phyloP scores from a whole-genome alignment of 2,329 filamentous ascomycete species.

The Beauveria scarabaeidicola region DNA sequence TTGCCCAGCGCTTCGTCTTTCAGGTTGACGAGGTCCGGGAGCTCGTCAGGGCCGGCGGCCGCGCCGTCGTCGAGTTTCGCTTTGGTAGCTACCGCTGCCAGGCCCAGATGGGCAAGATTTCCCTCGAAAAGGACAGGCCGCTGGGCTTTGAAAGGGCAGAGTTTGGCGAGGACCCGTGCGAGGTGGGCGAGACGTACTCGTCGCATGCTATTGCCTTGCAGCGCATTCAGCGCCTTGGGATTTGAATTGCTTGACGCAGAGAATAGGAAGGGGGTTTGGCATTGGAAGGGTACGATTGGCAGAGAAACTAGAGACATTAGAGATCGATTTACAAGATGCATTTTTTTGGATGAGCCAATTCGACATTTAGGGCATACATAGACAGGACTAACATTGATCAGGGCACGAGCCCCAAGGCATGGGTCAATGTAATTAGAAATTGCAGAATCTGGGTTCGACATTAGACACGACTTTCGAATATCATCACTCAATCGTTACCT shows the following conservation, averaged over 20 bases:
- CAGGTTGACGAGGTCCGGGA: conserved; percentile 36
- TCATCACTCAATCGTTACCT: background rate
- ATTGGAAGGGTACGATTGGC: background rate
- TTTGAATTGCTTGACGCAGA: conserved; percentile 11
- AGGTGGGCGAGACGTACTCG: conserved; percentile 24
- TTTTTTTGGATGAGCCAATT: background rate
- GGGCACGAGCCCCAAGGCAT: background rate
- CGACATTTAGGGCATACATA: background rate
- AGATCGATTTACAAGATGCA: background rate
- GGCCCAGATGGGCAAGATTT: conserved; percentile 39
- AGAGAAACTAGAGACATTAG: background rate
- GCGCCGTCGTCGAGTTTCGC: conserved; percentile 37
- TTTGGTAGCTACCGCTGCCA: conserved; percentile 50
- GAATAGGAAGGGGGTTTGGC: background rate
- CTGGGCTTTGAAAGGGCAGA: conserved; percentile 28
- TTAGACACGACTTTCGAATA: background rate
- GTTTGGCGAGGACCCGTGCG: conserved; percentile 30
- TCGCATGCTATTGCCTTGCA: conserved; percentile 25
- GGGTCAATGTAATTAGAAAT: background rate
- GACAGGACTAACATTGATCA: background rate
- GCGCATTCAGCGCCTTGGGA: conserved; percentile 24
- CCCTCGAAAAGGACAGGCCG: conserved; percentile 27
- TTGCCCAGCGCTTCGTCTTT: conserved; percentile 35
- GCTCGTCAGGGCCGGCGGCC: conserved; percentile 19
- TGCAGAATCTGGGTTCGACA: background rate